Percentiles rank a stretch among this genome's conserved stretches.
phyloP scores from a whole-genome alignment of 1,284 basidiomycete genomes.

The Peniophora sp. region DNA sequence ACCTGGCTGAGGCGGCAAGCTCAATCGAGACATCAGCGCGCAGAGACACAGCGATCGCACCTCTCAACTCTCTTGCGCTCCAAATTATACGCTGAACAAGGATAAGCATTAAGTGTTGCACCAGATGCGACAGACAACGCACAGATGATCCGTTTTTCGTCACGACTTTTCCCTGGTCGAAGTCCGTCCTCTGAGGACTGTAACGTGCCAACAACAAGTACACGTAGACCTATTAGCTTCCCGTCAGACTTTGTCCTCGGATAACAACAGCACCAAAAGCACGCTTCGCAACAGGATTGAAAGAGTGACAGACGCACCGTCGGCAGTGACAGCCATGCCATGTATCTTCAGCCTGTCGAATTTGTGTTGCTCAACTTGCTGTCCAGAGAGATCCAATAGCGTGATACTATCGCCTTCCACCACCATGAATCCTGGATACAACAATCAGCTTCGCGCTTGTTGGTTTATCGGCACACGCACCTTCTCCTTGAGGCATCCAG shows the following conservation, averaged over 20 bases:
- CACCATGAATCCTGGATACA: conserved; percentile 43
- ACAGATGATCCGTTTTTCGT: conserved; percentile 74
- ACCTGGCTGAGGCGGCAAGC: conserved; percentile 44
- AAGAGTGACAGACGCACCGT: no score
- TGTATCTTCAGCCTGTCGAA: conserved; percentile 62
- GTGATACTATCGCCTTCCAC: conserved; percentile 45
- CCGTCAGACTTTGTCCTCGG: no score
- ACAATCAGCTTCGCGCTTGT: no score
- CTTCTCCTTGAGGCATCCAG: conserved; percentile 65
- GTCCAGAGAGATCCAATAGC: conserved; percentile 30
- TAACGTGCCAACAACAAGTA: conserved; percentile 67
- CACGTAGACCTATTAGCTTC: conserved; percentile 20
- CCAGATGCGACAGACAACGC: conserved; percentile 17
- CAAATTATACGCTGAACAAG: conserved; percentile 58
- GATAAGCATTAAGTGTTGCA: neutral
- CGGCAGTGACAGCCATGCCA: conserved; percentile 67
- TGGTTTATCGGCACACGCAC: no score
- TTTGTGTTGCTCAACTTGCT: conserved; percentile 45
- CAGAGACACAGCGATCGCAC: conserved; percentile 26
- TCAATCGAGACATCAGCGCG: conserved; percentile 7
- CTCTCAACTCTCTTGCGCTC: conserved; percentile 55
- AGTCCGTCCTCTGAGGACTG: conserved; percentile 54
- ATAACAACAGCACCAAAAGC: no score
- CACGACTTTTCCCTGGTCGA: conserved; percentile 64
- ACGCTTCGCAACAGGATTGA: no score